Base-by-base conservation (phyloP, 2,329 filamentous ascomycete genomes). In the Aspergillus fumigatus region DNA sequence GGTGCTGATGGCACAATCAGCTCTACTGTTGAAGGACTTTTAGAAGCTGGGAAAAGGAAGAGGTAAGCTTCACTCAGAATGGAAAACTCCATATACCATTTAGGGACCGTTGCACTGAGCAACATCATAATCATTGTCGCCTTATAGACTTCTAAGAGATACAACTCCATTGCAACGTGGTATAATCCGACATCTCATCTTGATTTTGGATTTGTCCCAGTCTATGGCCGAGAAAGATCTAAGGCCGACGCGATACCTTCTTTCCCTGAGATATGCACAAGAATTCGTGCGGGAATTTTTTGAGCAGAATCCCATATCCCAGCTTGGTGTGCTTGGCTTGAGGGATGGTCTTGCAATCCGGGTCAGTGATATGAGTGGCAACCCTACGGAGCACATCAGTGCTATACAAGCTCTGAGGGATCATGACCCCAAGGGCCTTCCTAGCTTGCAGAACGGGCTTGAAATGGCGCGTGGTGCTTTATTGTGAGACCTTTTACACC, bases 251-350 rank as follows among this genome's bases (percentile, higher is more conserved):
- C 85, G 93, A 58, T 92, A 93, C 74, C 83, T 92, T 40, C 83
- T 97, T 32, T 88, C 87, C 52, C 82, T 97, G 68, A 87, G 87
- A 61, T 95, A 92, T 74, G 88, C 92, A 17, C 84, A 88, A 61
- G 88, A 92, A 56, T 99, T 97, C 73, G 88, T 97, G 50, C 84
- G 87, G 57, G 93, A 97, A 73, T 99, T 91, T 76, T 99, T 97
- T 70, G 94, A 97, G 75, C 94, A 99, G 75, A 99, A 99, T 68
- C 94, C 94, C 10, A 97, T 99, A 63, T 96, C 92, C 9, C 94
- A 99, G 75, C 84, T 99, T 55, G 92, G 89, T 25, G 88, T 99
- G 29, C 80, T 99, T 41, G 93, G 90, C 51, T 96, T 97, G 89
- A 85, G 90, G 59, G 94, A 97, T 71, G 94, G 94, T 17, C 80